Evolutionary conservation across 2,329 filamentous ascomycete genomes (phyloP), one percentile per base, ranked within the genome.

Genomic region (Hypoxylon sp.): DNA sequence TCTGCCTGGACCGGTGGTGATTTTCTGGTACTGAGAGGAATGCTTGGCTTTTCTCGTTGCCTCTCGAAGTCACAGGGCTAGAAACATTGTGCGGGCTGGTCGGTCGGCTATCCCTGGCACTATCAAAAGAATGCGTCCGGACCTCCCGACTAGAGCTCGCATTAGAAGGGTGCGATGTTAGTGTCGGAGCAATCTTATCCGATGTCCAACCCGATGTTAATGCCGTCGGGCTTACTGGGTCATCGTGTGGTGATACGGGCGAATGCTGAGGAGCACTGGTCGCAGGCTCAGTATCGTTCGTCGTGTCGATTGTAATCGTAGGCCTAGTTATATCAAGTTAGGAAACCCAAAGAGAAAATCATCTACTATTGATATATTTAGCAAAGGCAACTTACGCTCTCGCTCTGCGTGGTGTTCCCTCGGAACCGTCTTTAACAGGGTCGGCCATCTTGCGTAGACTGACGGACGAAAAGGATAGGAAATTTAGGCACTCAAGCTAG

Each of bases 51-150:
- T 76, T 66, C 70, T 84, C 71, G 70, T 70, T 73, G 12, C 68
- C 71, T 11, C 72, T 72, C 12, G 76, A 70, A 8, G 81, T 57
- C 6, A 83, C 74, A 1, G 80, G 80, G 55, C 75, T 84, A 19
- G 85, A 88, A 38, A 90, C 78, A 73, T 90, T 90, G 69, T 89
- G 86, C 6, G 87, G 86, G 58, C 87, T 90, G 8, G 82, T 86
- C 1, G 87, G 87, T 50, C 85, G 77, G 67, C 82, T 87, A 54
- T 87, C 84, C 59, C 75, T 80, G 25, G 55, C 55, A 69, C 79
- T 84, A 13, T 89, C 87, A 60, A 88, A 86, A 1, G 84, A 85
- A 26, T 77, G 76, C n/a, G 80, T n/a, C n/a, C 75, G 9, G 76
- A 73, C 55, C 78, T 76, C 80, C 1, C 74, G 67, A 37, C 63